A percentile compares a stretch with the other conserved stretches of the same genome.
phyloP scores from a whole-genome alignment of 192 early-diverging fungal genomes.

The Ambispora gerdemannii region DNA sequence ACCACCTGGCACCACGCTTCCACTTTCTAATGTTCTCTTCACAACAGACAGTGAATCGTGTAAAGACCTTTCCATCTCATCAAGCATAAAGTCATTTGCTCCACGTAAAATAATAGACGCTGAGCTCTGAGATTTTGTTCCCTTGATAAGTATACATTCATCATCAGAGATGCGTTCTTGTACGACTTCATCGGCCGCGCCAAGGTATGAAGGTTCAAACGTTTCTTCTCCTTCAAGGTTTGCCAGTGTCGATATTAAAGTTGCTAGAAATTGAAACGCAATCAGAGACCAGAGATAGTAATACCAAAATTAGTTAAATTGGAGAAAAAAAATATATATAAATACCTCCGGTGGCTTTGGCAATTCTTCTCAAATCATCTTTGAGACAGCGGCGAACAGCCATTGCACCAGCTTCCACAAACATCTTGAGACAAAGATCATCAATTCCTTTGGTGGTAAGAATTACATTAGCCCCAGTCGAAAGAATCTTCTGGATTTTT shows the following conservation, averaged over 20 bases:
- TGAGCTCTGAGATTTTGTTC: slow-evolving; percentile 81
- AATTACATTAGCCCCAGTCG: slow-evolving; percentile 93
- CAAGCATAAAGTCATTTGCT: slow-evolving; percentile 98
- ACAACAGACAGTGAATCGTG: slow-evolving; percentile 95
- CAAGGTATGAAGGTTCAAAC: slow-evolving; percentile 84
- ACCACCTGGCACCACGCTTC: slow-evolving; percentile 94
- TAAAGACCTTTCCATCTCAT: slow-evolving; percentile 98
- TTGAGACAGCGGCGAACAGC: slow-evolving; percentile 94
- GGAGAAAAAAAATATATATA: not conserved
- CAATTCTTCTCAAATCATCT: slow-evolving; percentile 96
- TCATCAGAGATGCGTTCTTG: slow-evolving; percentile 98
- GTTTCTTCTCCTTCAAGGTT: slow-evolving; percentile 99
- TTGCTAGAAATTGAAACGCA: slow-evolving; percentile 50
- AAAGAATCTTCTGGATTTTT: slow-evolving; percentile 91
- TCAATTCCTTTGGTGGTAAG: slow-evolving; percentile 99
- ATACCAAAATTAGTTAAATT: not conserved
- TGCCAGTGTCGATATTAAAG: slow-evolving; percentile 89
- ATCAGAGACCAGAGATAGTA: not conserved
- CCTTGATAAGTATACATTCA: slow-evolving; percentile 94
- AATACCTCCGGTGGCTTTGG: slow-evolving; percentile 89
- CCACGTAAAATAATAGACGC: slow-evolving; percentile 96
- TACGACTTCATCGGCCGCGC: slow-evolving; percentile 91
- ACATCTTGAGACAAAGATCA: slow-evolving; percentile 96
- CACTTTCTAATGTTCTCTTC: slow-evolving; percentile 94
- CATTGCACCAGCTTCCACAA: slow-evolving; percentile 98